phyloP scores from a whole-genome alignment of 371 early-diverging fungal species.

The Lichtheimia corymbifera region DNA sequence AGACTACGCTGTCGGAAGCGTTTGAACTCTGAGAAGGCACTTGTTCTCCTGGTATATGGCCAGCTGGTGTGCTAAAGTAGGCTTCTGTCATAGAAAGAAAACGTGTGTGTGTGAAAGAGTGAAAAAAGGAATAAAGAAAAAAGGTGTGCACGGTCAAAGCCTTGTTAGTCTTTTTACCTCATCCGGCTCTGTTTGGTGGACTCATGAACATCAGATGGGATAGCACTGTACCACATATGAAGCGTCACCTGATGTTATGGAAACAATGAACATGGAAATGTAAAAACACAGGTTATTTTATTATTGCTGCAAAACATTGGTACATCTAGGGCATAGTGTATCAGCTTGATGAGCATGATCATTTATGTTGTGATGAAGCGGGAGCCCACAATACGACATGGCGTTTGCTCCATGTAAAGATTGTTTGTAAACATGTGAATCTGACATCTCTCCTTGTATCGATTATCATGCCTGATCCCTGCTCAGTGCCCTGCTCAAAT shows the following conservation, averaged over 20 bases:
- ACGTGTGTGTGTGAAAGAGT: constrained; percentile 1
- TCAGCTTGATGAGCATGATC: constrained; percentile 37
- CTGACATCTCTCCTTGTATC: no score
- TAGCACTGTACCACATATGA: not conserved
- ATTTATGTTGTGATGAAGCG: constrained; percentile 37
- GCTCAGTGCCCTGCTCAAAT: constrained; percentile 22
- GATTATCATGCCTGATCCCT: constrained; percentile 21
- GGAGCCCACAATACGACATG: constrained; percentile 30
- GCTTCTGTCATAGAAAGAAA: constrained; percentile 2
- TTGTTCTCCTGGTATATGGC: constrained; percentile 4
- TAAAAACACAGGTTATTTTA: not conserved
- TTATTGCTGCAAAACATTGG: constrained; percentile 21
- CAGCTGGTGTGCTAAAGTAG: constrained; percentile 23
- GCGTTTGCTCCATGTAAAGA: constrained; percentile 10
- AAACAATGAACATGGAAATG: no score
- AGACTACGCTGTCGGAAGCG: constrained; percentile 19
- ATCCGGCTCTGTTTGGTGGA: not conserved
- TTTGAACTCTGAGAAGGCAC: constrained; percentile 17
- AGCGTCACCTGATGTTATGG: not conserved
- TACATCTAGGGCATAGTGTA: constrained; percentile 44
- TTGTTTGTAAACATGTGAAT: not conserved
- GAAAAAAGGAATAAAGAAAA: constrained; percentile 14
- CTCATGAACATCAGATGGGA: constrained; percentile 9
- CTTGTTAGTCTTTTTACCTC: no score
- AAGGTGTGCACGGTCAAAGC: constrained; percentile 6